Evolutionary conservation across 495 filamentous ascomycete species (phyloP).

Genomic region (Xylaria intraflava): DNA sequence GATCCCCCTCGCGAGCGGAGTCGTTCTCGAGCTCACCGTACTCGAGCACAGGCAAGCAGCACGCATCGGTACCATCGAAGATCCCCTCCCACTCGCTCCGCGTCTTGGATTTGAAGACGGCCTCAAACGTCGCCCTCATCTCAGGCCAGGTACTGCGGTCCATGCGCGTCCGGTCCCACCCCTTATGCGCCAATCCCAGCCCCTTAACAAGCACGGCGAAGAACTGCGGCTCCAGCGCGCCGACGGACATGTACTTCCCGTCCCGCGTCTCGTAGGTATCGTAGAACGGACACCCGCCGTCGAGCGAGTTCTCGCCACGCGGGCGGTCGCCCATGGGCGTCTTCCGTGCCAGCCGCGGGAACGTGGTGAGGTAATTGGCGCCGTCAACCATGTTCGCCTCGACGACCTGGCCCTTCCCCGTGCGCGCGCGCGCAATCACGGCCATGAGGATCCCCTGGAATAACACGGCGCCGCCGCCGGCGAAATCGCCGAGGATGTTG

Average conservation of each 20-base stretch:
- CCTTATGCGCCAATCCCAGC: slow-evolving; percentile 47
- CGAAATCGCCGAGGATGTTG: slow-evolving; percentile 87
- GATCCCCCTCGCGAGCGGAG: slow-evolving; percentile 55
- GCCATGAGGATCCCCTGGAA: slow-evolving; percentile 64
- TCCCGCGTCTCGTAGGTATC: slow-evolving; percentile 81
- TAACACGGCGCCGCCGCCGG: slow-evolving; percentile 76
- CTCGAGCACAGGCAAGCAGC: slow-evolving; percentile 77
- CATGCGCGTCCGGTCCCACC: slow-evolving; percentile 47
- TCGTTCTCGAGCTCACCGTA: slow-evolving; percentile 62
- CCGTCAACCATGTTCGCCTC: slow-evolving; percentile 98
- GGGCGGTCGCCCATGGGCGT: slow-evolving; percentile 51
- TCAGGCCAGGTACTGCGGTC: slow-evolving; percentile 60
- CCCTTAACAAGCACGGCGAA: slow-evolving; percentile 60
- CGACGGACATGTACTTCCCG: slow-evolving; percentile 80
- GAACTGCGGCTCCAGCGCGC: slow-evolving; percentile 83
- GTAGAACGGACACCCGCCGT: slow-evolving; percentile 83
- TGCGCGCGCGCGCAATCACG: slow-evolving; percentile 46
- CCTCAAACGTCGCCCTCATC: slow-evolving; percentile 53
- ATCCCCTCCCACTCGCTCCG: slow-evolving; percentile 75
- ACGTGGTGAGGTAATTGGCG: slow-evolving; percentile 65
- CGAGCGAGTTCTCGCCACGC: slow-evolving; percentile 71
- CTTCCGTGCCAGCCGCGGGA: slow-evolving; percentile 59
- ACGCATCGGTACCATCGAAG: slow-evolving; percentile 88
- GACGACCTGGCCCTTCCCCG: slow-evolving; percentile 75
- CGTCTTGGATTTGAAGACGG: slow-evolving; percentile 64